Evolutionary conservation across 169 alveolate genomes (phyloP).

Genomic region (Cryptosporidium xiaoi): DNA sequence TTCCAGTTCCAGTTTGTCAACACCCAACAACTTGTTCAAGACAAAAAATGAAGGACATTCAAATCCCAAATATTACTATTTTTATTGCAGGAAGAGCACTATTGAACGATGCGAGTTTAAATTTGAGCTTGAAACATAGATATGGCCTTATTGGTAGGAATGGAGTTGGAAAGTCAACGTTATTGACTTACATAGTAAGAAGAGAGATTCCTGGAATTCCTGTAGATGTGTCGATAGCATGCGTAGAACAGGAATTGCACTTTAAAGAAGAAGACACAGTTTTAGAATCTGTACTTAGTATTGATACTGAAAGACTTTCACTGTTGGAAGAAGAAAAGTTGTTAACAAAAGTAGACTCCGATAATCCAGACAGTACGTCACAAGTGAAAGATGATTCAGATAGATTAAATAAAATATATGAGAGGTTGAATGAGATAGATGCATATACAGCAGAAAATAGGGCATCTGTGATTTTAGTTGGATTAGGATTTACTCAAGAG

Average conservation of each 20-base stretch:
- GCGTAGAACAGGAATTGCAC: constrained; percentile 93
- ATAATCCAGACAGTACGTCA: constrained; percentile 76
- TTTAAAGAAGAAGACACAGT: constrained; percentile 85
- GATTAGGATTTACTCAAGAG: constrained; percentile 93
- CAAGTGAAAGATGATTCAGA: constrained; percentile 79
- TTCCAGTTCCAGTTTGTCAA: constrained; percentile 84
- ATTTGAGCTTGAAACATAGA: constrained; percentile 90
- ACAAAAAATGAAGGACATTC: constrained; percentile 82
- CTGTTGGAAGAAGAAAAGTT: constrained; percentile 89
- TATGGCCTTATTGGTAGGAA: constrained; percentile 96
- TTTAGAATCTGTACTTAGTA: constrained; percentile 91
- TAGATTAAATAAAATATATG: constrained; percentile 83
- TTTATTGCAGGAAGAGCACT: constrained; percentile 94
- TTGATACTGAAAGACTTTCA: constrained; percentile 92
- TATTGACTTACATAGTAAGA: constrained; percentile 92
- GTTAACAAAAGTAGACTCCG: constrained; percentile 76
- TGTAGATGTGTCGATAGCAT: constrained; percentile 90
- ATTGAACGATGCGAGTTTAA: constrained; percentile 91
- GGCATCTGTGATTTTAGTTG: constrained; percentile 90
- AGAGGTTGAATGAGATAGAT: constrained; percentile 90
- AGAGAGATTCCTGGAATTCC: constrained; percentile 94
- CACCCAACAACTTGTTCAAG: constrained; percentile 81
- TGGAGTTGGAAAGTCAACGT: constrained; percentile 97
- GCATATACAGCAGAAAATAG: constrained; percentile 92
- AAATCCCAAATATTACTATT: constrained; percentile 87